A percentile compares a stretch with the other conserved stretches of the same genome.
These are phyloP conservation scores for Dactylellina parvicollis DNA, from an alignment of 2,329 filamentous ascomycete genomes.

Conservation along the genomic window DNA sequence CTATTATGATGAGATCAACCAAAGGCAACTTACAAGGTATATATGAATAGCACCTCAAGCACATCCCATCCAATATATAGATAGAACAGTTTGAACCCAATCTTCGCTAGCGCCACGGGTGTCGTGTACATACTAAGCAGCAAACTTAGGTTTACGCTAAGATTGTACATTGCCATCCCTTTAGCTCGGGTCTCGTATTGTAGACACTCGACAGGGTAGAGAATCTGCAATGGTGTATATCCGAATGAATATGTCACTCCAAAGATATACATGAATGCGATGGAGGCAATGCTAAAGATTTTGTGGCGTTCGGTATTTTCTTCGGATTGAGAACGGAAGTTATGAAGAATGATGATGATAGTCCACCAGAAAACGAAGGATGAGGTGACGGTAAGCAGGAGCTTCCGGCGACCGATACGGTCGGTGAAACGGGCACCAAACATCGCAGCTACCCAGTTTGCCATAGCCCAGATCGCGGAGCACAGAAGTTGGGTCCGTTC, in stretches of 20 bases:
- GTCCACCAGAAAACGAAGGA: constrained; percentile 62
- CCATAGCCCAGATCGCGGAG: constrained; percentile 59
- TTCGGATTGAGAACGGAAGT: constrained; percentile 60
- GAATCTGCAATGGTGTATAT: constrained; percentile 63
- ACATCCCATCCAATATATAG: constrained; percentile 62
- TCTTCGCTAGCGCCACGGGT: constrained; percentile 65
- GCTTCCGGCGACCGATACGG: constrained; percentile 63
- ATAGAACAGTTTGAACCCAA: constrained; percentile 68
- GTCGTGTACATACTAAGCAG: constrained; percentile 65
- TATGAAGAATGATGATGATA: constrained; percentile 62
- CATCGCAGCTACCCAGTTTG: constrained; percentile 59
- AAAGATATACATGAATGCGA: constrained; percentile 62
- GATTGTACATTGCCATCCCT: constrained; percentile 65
- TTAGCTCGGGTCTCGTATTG: constrained; percentile 65
- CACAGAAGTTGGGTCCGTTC: constrained; percentile 59
- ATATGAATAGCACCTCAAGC: constrained; percentile 62
- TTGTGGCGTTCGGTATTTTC: constrained; percentile 60
- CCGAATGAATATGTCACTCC: constrained; percentile 62
- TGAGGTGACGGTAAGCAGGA: constrained; percentile 63
- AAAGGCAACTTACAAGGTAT: constrained; percentile 56
- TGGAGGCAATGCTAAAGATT: constrained; percentile 60
- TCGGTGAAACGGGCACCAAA: constrained; percentile 60
- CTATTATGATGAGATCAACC: constrained; percentile 58
- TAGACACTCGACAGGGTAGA: constrained; percentile 66
- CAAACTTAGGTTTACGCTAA: constrained; percentile 63